Base-by-base conservation (phyloP, 2,329 filamentous ascomycete genomes). In the Cercospora berteroae region DNA sequence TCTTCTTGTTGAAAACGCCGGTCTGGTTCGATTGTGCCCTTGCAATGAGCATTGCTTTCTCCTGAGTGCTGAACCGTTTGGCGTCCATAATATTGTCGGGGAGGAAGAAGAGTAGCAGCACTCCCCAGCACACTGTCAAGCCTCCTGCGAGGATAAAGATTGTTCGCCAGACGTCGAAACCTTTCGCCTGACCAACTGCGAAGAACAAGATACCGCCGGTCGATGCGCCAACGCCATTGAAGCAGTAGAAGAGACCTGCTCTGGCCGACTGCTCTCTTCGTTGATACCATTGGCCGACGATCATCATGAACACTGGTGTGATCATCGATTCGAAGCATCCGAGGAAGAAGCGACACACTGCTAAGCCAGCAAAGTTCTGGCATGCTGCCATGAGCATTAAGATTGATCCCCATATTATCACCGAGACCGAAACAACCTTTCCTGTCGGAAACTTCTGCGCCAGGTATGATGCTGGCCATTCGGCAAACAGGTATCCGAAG, bases 181-280 rank as follows among this genome's bases (percentile, higher is more conserved):
- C 73, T 20, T 75, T 72, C 36, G 76, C 75, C 55, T 79, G 74
- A 16, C 76, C 76, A 67, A 82, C 79, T 27, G 74, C 83, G 70
- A 86, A 87, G 3, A 89, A 89, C 0, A 91, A 81, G 1, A 92
- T 83, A 2, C 89, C 89, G 31, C 89, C 89, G 2, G 90, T 87
- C 57, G 91, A 88, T 72, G 90, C 89, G 73, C 92, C 89, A 1
- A 83, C 84, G 1, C 90, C 89, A 75, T 92, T 92, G 88, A 91
- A 92, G 87, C 90, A 90, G 77, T 90, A 89, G 78, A 81, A 81
- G n/a, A 70, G 61, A n/a, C 70, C 71, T 16, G 74, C 73, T 36
- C 74, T 57, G 4, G 69, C 61, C 5, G 74, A 72, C 33, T 75
- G 8, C 83, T 87, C 89, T 63, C 89, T 85, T 18, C 89, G 83